Evolutionary conservation across 1,284 basidiomycete species (phyloP), one percentile per base, ranked within the genome.

Genomic region (Pseudozyma sp.): DNA sequence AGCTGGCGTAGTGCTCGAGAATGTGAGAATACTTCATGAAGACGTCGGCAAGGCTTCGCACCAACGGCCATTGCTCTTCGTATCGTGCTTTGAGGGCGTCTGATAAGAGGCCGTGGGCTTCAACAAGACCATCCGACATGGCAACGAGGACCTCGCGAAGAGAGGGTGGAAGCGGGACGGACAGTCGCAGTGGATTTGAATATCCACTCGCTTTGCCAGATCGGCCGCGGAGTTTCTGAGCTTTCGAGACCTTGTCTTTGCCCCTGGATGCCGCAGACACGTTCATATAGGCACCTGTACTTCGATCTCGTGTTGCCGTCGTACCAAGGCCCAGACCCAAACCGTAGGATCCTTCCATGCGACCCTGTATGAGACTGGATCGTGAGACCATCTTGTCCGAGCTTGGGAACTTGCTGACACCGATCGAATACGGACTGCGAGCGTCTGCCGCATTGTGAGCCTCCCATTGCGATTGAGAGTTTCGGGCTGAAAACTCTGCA

Each of bases 21-120:
- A 82, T 70, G 61, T 78, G 77, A 5, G 74, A 66, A 45, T 76
- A 67, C 42, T 65, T 58, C 59, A 71, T 67, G 42, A 82, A 82
- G 5, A 82, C 76, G 38, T 82, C 80, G 35, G 80, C 79, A 1
- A 82, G 52, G 35, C 73, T 79, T 34, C 80, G 71, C 6, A 82
- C 80, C 36, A 82, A 53, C 12, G 80, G 80, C 77, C 77, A 82
- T 44, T 82, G 80, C 54, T 79, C 79, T 35, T 82, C 76, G 63
- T 82, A 82, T 25, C 80, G 58, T 12, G 62, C 62, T 44, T 75
- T 79, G 31, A 82, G 68, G n/a, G 79, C 73, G 18, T 79, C 77
- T 5, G 75, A 79, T 0, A 82, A 65, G 12, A 72, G 42, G 1
- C 67, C 65, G 51, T 82, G 80, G 18, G 70, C 79, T 45, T 78